Conservation (phyloP, 805 yeast species). For the Tetrapisispora pingtungensis region DNA sequence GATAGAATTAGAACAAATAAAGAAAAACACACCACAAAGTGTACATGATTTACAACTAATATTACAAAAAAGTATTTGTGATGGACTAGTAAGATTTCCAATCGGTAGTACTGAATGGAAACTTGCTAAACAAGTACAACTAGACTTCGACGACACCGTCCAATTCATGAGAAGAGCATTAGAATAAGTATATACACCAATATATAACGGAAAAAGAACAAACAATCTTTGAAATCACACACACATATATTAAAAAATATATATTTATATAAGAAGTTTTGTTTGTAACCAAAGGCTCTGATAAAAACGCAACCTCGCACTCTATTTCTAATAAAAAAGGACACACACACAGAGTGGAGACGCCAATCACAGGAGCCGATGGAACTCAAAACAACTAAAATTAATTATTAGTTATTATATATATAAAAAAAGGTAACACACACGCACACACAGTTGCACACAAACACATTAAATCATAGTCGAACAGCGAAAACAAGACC, state of each 20-base stretch:
- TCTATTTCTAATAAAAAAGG: too few species aligned
- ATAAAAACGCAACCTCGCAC: too few species aligned
- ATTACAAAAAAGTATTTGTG: slow-evolving; percentile 24
- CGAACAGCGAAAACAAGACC: too few species aligned
- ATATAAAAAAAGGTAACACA: too few species aligned
- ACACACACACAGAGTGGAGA: too few species aligned
- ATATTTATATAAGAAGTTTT: too few species aligned
- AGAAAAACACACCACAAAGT: slow-evolving; percentile 21
- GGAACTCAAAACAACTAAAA: too few species aligned
- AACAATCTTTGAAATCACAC: not conserved
- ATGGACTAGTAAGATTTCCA: slow-evolving; percentile 20
- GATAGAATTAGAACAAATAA: slow-evolving; percentile 14
- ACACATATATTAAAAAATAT: too few species aligned
- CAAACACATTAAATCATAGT: not conserved
- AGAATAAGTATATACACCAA: slow-evolving; percentile 9
- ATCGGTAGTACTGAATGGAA: slow-evolving; percentile 19
- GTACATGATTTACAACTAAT: slow-evolving; percentile 26
- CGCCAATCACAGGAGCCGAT: too few species aligned
- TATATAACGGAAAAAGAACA: not conserved
- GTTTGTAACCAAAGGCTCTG: too few species aligned
- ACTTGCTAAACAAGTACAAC: slow-evolving; percentile 21
- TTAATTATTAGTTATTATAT: too few species aligned
- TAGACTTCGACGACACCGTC: slow-evolving; percentile 27
- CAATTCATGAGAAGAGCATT: slow-evolving; percentile 29
- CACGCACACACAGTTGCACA: too few species aligned